These are phyloP conservation scores for Backusella australiensis DNA, from an alignment of 192 early-diverging fungal species.

Conservation along the genomic window DNA sequence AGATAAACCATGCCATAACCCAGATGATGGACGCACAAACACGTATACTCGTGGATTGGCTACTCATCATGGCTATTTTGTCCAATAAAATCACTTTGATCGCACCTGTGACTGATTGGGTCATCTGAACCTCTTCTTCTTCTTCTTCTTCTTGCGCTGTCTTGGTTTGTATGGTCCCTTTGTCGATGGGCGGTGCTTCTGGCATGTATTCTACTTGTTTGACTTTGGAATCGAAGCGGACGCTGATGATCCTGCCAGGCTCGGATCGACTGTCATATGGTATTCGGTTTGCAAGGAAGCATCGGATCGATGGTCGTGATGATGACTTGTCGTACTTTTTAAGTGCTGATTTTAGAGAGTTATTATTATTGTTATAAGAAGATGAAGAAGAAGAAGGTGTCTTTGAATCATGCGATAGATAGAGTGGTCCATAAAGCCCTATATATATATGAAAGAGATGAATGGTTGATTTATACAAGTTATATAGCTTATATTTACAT, in stretches of 20 bases:
- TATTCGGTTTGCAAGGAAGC: neutral
- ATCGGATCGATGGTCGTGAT: neutral
- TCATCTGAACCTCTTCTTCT: neutral
- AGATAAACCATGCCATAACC: neutral
- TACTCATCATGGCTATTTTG: neutral
- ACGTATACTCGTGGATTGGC: neutral
- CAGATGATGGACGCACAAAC: neutral
- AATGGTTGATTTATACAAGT: neutral
- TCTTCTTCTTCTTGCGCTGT: neutral
- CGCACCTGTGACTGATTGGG: neutral
- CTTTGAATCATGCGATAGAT: neutral
- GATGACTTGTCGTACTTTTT: neutral
- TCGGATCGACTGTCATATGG: slow-evolving; percentile 2
- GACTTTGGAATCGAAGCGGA: slow-evolving; percentile 13
- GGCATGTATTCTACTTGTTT: slow-evolving; percentile 13
- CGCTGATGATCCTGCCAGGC: neutral
- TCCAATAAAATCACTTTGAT: neutral
- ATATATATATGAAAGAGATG: neutral
- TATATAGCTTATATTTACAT: slow-evolving; percentile 14
- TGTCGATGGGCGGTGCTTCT: slow-evolving; percentile 12
- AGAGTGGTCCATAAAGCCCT: slow-evolving; percentile 26
- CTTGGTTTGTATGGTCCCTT: neutral
- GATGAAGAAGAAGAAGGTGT: neutral
- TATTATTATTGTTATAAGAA: neutral
- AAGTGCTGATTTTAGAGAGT: neutral